A percentile compares a stretch with the other conserved stretches of the same genome.
phyloP scores from a whole-genome alignment of 768 basidiomycete genomes.

The Termitomyces sp. region DNA sequence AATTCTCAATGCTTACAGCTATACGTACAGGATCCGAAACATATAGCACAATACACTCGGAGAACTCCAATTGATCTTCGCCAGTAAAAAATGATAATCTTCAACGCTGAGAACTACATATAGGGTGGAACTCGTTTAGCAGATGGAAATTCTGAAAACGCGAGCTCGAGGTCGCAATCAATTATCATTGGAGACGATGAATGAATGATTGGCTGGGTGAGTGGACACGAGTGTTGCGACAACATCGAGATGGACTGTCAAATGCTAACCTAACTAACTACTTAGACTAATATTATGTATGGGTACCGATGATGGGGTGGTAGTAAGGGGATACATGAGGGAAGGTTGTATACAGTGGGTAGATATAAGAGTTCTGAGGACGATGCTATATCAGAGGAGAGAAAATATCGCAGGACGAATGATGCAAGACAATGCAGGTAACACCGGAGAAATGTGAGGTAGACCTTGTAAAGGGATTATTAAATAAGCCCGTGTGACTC shows the following conservation, averaged over 20 bases:
- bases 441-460: neutral
- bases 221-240: neutral
- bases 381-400: neutral
- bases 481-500: conserved; percentile 1
- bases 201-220: neutral
- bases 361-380: conserved; percentile 3
- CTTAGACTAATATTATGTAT: neutral
- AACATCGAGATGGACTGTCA: neutral
- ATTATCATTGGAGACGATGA: neutral
- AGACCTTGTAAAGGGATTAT: neutral
- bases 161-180: too few relatives aligned
- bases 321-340: neutral
- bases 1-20: too few relatives aligned
- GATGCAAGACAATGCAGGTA: neutral
- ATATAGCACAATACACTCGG: too few relatives aligned
- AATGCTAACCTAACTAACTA: neutral
- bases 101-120: too few relatives aligned
- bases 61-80: too few relatives aligned
- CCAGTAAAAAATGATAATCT: neutral
- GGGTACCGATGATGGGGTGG: neutral
- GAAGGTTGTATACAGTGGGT: conserved; percentile 2
- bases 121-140: too few relatives aligned
- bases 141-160: too few relatives aligned
- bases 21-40: too few relatives aligned
- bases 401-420: neutral